Evolutionary conservation across 2,329 filamentous ascomycete genomes (phyloP), one percentile per base, ranked within the genome.

Genomic region (Gaeumannomyces tritici): DNA sequence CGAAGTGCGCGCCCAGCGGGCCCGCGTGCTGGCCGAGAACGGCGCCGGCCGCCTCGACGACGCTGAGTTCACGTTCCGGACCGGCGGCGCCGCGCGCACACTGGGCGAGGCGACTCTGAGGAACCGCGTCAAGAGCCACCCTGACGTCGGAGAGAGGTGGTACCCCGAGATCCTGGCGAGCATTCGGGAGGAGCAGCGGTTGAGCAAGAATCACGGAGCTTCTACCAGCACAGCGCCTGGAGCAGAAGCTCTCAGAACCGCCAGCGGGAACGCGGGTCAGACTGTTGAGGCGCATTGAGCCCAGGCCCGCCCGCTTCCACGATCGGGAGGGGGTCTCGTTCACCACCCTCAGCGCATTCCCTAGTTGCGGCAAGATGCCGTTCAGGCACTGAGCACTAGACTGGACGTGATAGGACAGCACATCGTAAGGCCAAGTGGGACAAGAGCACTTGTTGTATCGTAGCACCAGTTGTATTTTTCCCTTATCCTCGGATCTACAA

Each of bases 101-200:
- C 75, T 96, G 11, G 91, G 91, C 5, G 90, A 96, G 78, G 91
- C 91, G 13, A 96, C 90, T 63, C 76, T 96, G 71, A 83, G 90
- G 76, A 96, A 96, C 74, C 78, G 91, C 18, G 82, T 96, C 68
- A 95, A 93, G 81, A 92, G 89, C 67, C 91, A 96, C 76, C 89
- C 88, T 4, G 91, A 96, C 73, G 91, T 96, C 1, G 90, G 89
- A 2, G 89, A 93, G 79, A 79, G 86, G 68, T 96, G 90, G 85
- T 90, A 89, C 71, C 87, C 87, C 3, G 84, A 89, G 56, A 82
- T 87, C 26, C 70, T 86, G 66, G 74, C 73, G 64, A 78, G 79
- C 64, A 83, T 88, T 61, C 79, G 82, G 61, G 82, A 82, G 68
- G 82, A 88, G 72, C 81, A 88, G 75, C 72, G 66, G 66, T 73